phyloP scores from a whole-genome alignment of 805 yeast species.

The Wilhelminamyces savonicus region DNA sequence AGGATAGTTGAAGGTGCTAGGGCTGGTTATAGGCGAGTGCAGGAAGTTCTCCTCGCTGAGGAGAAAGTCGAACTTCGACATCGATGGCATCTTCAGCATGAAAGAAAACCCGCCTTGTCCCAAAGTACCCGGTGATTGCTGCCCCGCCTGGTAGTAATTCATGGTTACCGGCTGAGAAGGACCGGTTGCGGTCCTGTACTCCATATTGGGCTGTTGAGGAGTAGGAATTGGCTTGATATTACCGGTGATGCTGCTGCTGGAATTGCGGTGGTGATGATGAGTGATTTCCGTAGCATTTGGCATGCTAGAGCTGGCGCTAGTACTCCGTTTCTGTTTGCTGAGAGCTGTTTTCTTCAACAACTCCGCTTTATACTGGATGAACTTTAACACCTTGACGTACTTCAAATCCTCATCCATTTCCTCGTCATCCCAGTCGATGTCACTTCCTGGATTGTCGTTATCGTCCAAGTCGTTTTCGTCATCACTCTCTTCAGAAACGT shows the following conservation, averaged over 20 bases:
- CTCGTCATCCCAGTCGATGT: constrained; percentile 42
- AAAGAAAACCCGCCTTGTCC: no score
- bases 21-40: no score
- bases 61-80: constrained; percentile 7
- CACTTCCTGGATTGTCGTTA: constrained; percentile 1
- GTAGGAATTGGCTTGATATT: neutral
- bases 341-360: neutral
- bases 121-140: neutral
- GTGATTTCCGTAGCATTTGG: constrained; percentile 3
- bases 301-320: constrained; percentile 3
- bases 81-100: constrained; percentile 2
- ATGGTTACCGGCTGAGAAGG: neutral
- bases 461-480: constrained; percentile 1
- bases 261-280: constrained; percentile 3
- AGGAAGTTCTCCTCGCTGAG: constrained; percentile 4
- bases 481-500: constrained; percentile 6
- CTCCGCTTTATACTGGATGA: constrained; percentile 29
- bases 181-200: neutral
- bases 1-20: no score
- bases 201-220: neutral
- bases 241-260: neutral
- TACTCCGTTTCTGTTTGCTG: neutral
- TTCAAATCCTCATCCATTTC: constrained; percentile 42
- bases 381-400: constrained; percentile 35
- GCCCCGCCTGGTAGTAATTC: neutral